Conservation (phyloP, 2,329 filamentous ascomycete genomes). For the Nigrospora osmanthi region DNA sequence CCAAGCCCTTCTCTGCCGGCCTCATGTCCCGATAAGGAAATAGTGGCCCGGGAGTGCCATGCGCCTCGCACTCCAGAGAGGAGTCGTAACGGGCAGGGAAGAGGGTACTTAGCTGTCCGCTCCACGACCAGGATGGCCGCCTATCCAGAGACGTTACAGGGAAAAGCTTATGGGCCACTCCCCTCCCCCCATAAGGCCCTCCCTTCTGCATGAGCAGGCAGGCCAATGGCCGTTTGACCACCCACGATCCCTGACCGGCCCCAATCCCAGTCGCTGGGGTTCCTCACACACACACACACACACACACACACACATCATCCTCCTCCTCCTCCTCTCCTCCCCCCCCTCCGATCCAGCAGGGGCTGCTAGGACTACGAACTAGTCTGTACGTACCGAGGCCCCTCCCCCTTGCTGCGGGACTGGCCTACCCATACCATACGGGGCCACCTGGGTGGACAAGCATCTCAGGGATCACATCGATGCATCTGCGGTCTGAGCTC, state of each 20-base stretch:
- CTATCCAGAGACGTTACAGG: background rate
- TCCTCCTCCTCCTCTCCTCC: background rate
- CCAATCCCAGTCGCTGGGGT: slow-evolving; percentile 2
- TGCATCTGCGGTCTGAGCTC: slow-evolving; percentile 29
- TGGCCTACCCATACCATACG: slow-evolving; percentile 12
- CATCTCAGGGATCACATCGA: slow-evolving; percentile 19
- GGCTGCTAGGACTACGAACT: slow-evolving; percentile 8
- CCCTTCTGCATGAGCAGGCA: slow-evolving; percentile 11
- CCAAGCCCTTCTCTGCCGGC: slow-evolving; percentile 21
- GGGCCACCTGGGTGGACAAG: slow-evolving; percentile 17
- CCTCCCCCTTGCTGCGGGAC: slow-evolving; percentile 8
- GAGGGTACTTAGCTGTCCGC: no score
- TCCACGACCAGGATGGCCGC: no score
- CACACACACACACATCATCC: slow-evolving; percentile 8
- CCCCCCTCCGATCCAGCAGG: background rate
- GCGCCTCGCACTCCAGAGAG: slow-evolving; percentile 7
- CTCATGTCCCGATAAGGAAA: slow-evolving; percentile 20
- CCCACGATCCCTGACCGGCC: slow-evolving; percentile 23
- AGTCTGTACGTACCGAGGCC: slow-evolving; percentile 8
- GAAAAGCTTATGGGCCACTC: background rate
- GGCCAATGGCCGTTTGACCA: slow-evolving; percentile 29
- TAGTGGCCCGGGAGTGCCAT: slow-evolving; percentile 19
- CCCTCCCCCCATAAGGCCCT: background rate
- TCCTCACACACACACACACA: slow-evolving; percentile 5
- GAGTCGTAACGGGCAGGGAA: no score